Percentiles rank a stretch among this genome's conserved stretches.
These are phyloP conservation scores for Penicillium fuscoglaucum DNA, from an alignment of 2,329 filamentous ascomycete species.

Conservation along the genomic window DNA sequence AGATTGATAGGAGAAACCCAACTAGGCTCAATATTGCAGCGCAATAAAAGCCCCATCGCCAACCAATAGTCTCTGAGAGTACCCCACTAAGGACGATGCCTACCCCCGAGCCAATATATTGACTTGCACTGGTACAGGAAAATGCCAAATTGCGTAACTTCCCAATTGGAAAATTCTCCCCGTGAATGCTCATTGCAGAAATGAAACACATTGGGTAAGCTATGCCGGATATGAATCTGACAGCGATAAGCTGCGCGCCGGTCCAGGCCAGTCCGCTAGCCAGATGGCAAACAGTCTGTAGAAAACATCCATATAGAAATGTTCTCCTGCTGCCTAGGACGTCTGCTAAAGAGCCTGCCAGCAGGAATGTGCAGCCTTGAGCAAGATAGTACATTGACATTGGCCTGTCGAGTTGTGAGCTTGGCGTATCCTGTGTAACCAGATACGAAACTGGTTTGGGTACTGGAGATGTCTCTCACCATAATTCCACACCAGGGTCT, in stretches of 20 bases:
- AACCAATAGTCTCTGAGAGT: conserved; percentile 48
- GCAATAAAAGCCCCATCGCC: conserved; percentile 48
- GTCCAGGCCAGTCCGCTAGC: neutral
- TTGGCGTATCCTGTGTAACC: neutral
- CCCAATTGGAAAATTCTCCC: conserved; percentile 40
- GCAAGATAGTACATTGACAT: conserved; percentile 7
- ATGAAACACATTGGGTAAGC: conserved; percentile 14
- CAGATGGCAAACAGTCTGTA: conserved; percentile 4
- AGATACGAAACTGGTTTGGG: no score
- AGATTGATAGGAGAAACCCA: conserved; percentile 8
- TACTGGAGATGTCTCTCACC: neutral
- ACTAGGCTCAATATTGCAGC: conserved; percentile 11
- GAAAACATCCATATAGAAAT: conserved; percentile 8
- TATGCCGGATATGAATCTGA: conserved; percentile 8
- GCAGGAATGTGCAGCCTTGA: conserved; percentile 12
- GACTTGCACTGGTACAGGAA: conserved; percentile 49
- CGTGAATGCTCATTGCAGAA: conserved; percentile 7
- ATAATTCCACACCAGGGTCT: conserved; percentile 3
- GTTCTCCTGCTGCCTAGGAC: conserved; percentile 10
- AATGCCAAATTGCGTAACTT: conserved; percentile 53
- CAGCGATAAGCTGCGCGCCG: conserved; percentile 7
- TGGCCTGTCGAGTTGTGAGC: conserved; percentile 4
- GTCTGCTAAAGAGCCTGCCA: conserved; percentile 13
- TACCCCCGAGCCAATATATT: conserved; percentile 52
- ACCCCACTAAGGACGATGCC: conserved; percentile 53